Percentiles rank a stretch among this genome's conserved stretches.
phyloP scores from a whole-genome alignment of 257 asterid genomes.

The Galeopsis tetrahit region DNA sequence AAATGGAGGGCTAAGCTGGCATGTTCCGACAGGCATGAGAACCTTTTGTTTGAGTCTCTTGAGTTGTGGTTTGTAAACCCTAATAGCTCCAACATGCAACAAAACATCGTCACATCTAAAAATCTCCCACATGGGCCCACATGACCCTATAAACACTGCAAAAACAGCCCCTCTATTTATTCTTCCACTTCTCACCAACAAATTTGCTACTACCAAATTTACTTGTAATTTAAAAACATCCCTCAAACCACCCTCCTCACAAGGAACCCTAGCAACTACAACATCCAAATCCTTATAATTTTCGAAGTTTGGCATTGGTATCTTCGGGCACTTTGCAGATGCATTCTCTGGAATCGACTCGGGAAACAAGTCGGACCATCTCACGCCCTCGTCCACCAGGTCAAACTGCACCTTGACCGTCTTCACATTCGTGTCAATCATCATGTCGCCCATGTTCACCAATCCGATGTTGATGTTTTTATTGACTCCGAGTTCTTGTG shows the following conservation, averaged over 20 bases:
- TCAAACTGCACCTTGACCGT: constrained; percentile 42
- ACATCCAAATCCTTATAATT: constrained; percentile 55
- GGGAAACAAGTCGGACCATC: constrained; percentile 68
- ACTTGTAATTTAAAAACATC: constrained; percentile 77
- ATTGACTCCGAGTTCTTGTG: constrained; percentile 27
- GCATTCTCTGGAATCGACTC: constrained; percentile 51
- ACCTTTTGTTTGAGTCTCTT: constrained; percentile 52
- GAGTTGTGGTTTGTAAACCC: constrained; percentile 59
- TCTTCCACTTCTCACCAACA: constrained; percentile 59
- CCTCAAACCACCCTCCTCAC: constrained; percentile 43
- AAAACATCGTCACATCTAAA: constrained; percentile 80
- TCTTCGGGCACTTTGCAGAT: constrained; percentile 49
- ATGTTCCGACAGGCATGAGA: constrained; percentile 76
- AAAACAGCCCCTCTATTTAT: constrained; percentile 29
- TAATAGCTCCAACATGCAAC: constrained; percentile 45
- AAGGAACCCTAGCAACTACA: constrained; percentile 63
- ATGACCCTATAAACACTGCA: constrained; percentile 65
- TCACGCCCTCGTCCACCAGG: constrained; percentile 31
- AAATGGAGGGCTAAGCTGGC: constrained; percentile 60
- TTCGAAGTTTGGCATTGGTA: constrained; percentile 63
- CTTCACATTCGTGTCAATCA: constrained; percentile 1
- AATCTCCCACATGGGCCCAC: constrained; percentile 78
- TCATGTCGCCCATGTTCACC: constrained; percentile 36
- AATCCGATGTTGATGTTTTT: constrained; percentile 42
- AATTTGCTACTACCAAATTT: constrained; percentile 69